These are phyloP conservation scores for Saturnispora diversa DNA, from an alignment of 805 yeast genomes.

Conservation along the genomic window DNA sequence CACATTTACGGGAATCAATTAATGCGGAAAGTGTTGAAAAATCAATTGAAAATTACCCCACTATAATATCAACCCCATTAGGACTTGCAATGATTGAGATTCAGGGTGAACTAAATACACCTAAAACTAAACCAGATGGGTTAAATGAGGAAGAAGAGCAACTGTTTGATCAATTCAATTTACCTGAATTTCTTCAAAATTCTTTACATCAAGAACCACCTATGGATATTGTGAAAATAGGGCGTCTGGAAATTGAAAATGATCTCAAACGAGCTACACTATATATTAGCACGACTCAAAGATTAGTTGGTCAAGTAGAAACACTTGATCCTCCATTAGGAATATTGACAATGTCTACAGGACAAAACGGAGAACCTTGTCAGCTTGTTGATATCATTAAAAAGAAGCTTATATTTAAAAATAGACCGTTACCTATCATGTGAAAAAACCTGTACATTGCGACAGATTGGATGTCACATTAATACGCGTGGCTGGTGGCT, in stretches of 20 bases:
- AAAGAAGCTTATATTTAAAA: conserved; percentile 52
- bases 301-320: conserved; percentile 55
- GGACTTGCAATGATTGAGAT: conserved; percentile 62
- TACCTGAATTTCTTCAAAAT: conserved; percentile 15
- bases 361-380: conserved; percentile 26
- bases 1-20: background rate
- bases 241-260: conserved; percentile 39
- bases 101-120: conserved; percentile 62
- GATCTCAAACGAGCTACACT: conserved; percentile 45
- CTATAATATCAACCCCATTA: conserved; percentile 34
- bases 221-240: conserved; percentile 37
- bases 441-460: conserved; percentile 28
- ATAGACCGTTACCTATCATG: conserved; percentile 75
- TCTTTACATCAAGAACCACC: conserved; percentile 4
- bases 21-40: background rate
- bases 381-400: conserved; percentile 52
- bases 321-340: conserved; percentile 60
- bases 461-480: too few relatives aligned
- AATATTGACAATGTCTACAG: conserved; percentile 39
- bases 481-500: too few relatives aligned
- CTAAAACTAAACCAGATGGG: conserved; percentile 29
- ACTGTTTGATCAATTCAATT: conserved; percentile 30
- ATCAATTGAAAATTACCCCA: conserved; percentile 3
- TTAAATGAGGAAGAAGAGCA: conserved; percentile 29
- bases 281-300: conserved; percentile 60